phyloP scores from a whole-genome alignment of 2,329 filamentous ascomycete genomes.

The Phialophora macrospora region DNA sequence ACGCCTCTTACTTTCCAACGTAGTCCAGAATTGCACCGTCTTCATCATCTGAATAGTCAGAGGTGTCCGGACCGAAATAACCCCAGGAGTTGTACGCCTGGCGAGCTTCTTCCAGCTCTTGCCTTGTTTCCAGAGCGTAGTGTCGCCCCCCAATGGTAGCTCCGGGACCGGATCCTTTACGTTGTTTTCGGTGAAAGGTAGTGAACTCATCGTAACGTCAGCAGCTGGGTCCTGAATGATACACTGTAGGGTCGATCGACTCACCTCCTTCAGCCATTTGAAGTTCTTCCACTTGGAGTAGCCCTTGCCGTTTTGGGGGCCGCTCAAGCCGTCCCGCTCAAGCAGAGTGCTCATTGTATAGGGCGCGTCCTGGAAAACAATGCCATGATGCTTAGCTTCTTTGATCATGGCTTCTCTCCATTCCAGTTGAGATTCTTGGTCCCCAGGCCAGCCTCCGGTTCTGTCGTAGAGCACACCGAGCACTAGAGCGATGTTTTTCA shows the following conservation, averaged over 20 bases:
- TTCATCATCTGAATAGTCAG: neutral
- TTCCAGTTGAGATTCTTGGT: constrained; percentile 4
- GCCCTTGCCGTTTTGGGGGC: neutral
- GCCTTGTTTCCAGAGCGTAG: neutral
- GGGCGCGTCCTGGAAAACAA: constrained; percentile 21
- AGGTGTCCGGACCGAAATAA: neutral
- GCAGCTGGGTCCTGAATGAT: neutral
- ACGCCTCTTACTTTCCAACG: neutral
- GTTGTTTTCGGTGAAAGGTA: constrained; percentile 16
- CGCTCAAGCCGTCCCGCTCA: constrained; percentile 5
- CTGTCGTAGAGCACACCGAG: constrained; percentile 16
- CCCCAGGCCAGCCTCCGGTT: constrained; percentile 3
- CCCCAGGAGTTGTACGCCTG: neutral
- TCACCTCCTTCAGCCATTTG: constrained; percentile 16
- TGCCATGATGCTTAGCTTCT: constrained; percentile 12
- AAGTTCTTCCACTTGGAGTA: constrained; percentile 11
- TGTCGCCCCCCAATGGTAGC: constrained; percentile 15
- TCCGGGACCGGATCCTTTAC: neutral
- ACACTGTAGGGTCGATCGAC: neutral
- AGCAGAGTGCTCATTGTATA: constrained; percentile 6
- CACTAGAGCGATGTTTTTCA: constrained; percentile 25
- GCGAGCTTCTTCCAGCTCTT: constrained; percentile 22
- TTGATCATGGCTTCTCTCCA: constrained; percentile 18
- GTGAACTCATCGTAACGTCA: constrained; percentile 10
- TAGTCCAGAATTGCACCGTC: neutral